Evolutionary conservation across 1,139 yeast species (phyloP).

Genomic region (Blastobotrys proliferans): DNA sequence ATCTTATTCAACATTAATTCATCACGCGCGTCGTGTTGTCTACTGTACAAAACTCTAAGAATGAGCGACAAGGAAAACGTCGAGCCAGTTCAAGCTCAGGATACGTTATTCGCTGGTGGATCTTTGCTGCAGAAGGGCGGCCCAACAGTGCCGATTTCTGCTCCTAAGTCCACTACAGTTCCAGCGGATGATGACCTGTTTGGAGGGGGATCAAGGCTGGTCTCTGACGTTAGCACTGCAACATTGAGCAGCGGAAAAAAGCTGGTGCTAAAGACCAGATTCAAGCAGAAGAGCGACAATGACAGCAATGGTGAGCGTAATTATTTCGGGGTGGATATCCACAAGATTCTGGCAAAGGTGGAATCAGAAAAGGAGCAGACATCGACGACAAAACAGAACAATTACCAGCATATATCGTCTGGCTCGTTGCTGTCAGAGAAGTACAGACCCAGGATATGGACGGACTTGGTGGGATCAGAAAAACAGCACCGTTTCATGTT

Average conservation of each 20-base stretch:
- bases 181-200: too few relatives aligned
- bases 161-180: too few relatives aligned
- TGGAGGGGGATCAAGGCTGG: too few relatives aligned
- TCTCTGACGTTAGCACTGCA: conserved; percentile 8
- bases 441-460: conserved; percentile 69
- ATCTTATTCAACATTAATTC: too few relatives aligned
- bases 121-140: too few relatives aligned
- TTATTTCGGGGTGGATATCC: conserved; percentile 33
- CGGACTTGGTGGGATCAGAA: conserved; percentile 81
- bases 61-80: too few relatives aligned
- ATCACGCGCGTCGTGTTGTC: too few relatives aligned
- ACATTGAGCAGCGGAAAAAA: conserved; percentile 1
- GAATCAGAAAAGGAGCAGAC: conserved; percentile 13
- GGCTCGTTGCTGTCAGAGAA: conserved; percentile 57
- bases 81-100: too few relatives aligned
- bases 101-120: too few relatives aligned
- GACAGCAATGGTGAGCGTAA: conserved; percentile 14
- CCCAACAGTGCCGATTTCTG: too few relatives aligned
- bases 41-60: too few relatives aligned
- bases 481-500: conserved; percentile 64
- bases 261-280: conserved; percentile 6
- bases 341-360: conserved; percentile 23
- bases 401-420: conserved; percentile 3
- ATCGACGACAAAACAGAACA: not conserved
- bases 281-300: conserved; percentile 2